Evolutionary conservation across 805 yeast genomes (phyloP).

Genomic region (Candida takata): DNA sequence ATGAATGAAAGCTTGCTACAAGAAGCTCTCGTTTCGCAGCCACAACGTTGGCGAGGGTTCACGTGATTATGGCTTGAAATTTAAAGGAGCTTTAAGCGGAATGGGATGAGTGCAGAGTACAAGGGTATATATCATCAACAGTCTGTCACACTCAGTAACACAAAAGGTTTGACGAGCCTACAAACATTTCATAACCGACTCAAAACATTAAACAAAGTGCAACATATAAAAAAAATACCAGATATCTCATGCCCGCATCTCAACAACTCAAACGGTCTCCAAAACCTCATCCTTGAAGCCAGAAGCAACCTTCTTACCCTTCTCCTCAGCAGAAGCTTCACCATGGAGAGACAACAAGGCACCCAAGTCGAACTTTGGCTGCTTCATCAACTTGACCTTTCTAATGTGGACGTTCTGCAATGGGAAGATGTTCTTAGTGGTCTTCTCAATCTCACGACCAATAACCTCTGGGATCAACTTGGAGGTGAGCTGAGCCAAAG

Average conservation of each 20-base stretch:
- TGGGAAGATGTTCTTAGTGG: constrained; percentile 92
- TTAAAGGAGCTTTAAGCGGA: too few species aligned
- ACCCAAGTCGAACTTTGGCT: constrained; percentile 98
- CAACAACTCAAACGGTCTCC: constrained; percentile 79
- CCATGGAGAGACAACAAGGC: constrained; percentile 95
- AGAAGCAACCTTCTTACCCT: constrained; percentile 87
- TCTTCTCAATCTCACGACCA: constrained; percentile 97
- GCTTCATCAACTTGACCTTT: constrained; percentile 97
- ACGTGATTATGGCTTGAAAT: too few species aligned
- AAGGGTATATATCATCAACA: too few species aligned
- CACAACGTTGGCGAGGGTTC: neutral
- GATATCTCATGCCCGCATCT: neutral
- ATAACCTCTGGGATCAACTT: constrained; percentile 98
- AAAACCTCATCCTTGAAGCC: constrained; percentile 99
- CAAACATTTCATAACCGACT: neutral
- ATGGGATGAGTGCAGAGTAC: too few species aligned
- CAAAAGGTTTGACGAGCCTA: neutral
- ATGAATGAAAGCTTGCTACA: too few species aligned
- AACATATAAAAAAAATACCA: neutral
- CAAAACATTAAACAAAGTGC: constrained; percentile 1
- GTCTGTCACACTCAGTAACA: neutral
- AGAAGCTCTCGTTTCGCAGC: neutral
- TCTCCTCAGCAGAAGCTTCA: constrained; percentile 88
- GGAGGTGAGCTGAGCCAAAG: constrained; percentile 93
- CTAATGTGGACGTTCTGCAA: constrained; percentile 98